A percentile compares a stretch with the other conserved stretches of the same genome.
These are phyloP conservation scores for Otatea glauca DNA, from an alignment of 176 grass and related monocot genomes.

Conservation along the genomic window DNA sequence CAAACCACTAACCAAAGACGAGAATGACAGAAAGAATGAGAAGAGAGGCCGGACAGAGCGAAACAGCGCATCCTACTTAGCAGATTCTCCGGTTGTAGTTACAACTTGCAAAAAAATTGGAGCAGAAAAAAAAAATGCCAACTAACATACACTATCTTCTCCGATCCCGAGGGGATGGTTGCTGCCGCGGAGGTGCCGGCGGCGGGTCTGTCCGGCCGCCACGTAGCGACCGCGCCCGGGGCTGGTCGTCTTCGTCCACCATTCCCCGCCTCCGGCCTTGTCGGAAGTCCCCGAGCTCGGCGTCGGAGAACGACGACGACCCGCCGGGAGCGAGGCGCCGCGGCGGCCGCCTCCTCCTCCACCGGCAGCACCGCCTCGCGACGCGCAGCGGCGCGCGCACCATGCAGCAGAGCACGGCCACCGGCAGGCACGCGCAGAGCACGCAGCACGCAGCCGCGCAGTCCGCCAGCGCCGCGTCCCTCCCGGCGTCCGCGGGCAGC, in stretches of 20 bases:
- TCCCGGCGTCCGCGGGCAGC: conserved; percentile 24
- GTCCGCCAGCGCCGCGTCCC: conserved; percentile 52
- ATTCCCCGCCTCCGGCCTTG: conserved; percentile 36
- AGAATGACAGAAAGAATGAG: not conserved
- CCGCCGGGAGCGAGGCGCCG: conserved; percentile 40
- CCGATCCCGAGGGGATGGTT: conserved; percentile 35
- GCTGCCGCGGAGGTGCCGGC: conserved; percentile 11
- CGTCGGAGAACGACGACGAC: conserved; percentile 70
- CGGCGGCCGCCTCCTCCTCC: not conserved
- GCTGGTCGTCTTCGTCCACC: not conserved
- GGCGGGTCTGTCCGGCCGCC: not conserved
- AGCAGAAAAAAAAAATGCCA: not conserved
- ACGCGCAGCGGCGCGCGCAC: conserved; percentile 55
- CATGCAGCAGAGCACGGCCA: conserved; percentile 63
- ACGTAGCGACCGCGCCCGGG: not conserved
- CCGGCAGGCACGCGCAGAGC: conserved; percentile 73
- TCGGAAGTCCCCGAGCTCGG: conserved; percentile 56
- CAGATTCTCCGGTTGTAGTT: conserved; percentile 6
- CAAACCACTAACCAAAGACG: not conserved
- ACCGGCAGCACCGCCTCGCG: conserved; percentile 50
- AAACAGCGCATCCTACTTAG: conserved; percentile 32
- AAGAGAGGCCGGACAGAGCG: not conserved
- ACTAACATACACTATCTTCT: conserved; percentile 30
- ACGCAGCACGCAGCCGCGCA: conserved; percentile 64
- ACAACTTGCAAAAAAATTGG: conserved; percentile 38